Percentiles rank a stretch among this genome's conserved stretches.
These are phyloP conservation scores for Rosa lucieae DNA, from an alignment of 306 rosid genomes.

Conservation along the genomic window DNA sequence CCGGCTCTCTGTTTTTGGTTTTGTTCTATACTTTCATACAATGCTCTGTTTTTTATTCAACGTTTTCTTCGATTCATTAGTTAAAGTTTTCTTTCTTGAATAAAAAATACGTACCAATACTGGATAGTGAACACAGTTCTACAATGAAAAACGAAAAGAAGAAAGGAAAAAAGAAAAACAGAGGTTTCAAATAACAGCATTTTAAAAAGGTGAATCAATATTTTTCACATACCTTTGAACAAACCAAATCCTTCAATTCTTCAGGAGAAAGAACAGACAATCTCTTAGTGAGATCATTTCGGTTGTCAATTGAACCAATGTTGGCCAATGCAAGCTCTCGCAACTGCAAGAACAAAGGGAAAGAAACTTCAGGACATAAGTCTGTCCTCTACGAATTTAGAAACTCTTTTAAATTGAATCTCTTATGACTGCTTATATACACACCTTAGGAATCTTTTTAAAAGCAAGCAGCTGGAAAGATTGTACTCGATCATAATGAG, in stretches of 20 bases:
- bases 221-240: conserved; percentile 70
- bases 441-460: conserved; percentile 80
- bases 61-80: not conserved
- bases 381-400: not conserved
- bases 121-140: not conserved
- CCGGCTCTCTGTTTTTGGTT: not conserved
- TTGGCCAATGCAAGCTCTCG: conserved; percentile 78
- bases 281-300: conserved; percentile 83
- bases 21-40: not conserved
- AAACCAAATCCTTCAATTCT: conserved; percentile 84
- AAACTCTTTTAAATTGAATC: not conserved
- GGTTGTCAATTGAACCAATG: conserved; percentile 86
- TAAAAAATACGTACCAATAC: not conserved
- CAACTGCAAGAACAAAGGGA: conserved; percentile 55
- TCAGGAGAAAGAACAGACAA: conserved; percentile 68
- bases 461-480: conserved; percentile 87
- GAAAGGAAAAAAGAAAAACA: not conserved
- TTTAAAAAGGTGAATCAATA: not conserved
- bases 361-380: conserved; percentile 16
- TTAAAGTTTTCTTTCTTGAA: not conserved
- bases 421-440: conserved; percentile 25
- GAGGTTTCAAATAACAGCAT: not conserved
- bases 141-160: not conserved
- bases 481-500: conserved; percentile 79
- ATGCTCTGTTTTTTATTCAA: not conserved